Evolutionary conservation across 768 basidiomycete species (phyloP).

Genomic region (Heimioporus sp.): DNA sequence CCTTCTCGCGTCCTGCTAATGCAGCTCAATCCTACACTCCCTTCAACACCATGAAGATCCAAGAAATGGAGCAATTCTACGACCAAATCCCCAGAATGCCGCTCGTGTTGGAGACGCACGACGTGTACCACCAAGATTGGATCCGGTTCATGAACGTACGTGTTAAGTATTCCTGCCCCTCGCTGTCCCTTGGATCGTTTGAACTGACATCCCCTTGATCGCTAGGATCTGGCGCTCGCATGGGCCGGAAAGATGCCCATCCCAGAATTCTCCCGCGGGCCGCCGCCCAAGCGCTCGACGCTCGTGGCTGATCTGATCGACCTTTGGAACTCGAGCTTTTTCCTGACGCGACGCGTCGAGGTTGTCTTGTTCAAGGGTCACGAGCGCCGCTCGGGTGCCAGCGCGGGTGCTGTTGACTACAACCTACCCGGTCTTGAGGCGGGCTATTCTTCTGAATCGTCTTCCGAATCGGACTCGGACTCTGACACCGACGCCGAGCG

Average conservation of each 20-base stretch:
- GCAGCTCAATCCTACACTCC: slow-evolving; percentile 62
- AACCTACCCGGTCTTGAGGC: slow-evolving; percentile 49
- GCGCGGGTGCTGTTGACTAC: slow-evolving; percentile 52
- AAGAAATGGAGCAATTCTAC: slow-evolving; percentile 75
- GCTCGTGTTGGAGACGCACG: slow-evolving; percentile 65
- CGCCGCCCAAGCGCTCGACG: slow-evolving; percentile 53
- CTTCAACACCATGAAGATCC: slow-evolving; percentile 69
- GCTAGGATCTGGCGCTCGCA: slow-evolving; percentile 67
- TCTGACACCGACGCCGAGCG: slow-evolving; percentile 43
- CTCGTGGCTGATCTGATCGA: slow-evolving; percentile 72
- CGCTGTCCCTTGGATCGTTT: neutral
- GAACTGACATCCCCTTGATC: neutral
- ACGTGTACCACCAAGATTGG: slow-evolving; percentile 80
- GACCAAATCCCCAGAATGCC: slow-evolving; percentile 73
- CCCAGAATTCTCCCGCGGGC: slow-evolving; percentile 46
- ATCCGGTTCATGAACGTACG: slow-evolving; percentile 71
- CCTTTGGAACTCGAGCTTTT: slow-evolving; percentile 79
- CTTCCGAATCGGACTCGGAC: slow-evolving; percentile 39
- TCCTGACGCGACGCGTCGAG: slow-evolving; percentile 72
- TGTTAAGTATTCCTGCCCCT: too few species aligned
- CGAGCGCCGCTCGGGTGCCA: slow-evolving; percentile 70
- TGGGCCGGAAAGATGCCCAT: slow-evolving; percentile 79
- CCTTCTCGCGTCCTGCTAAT: slow-evolving; percentile 73
- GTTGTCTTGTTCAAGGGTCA: slow-evolving; percentile 77
- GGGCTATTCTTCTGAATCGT: slow-evolving; percentile 38